Evolutionary conservation across 1,139 yeast species (phyloP).

Genomic region (Pichia sp.): DNA sequence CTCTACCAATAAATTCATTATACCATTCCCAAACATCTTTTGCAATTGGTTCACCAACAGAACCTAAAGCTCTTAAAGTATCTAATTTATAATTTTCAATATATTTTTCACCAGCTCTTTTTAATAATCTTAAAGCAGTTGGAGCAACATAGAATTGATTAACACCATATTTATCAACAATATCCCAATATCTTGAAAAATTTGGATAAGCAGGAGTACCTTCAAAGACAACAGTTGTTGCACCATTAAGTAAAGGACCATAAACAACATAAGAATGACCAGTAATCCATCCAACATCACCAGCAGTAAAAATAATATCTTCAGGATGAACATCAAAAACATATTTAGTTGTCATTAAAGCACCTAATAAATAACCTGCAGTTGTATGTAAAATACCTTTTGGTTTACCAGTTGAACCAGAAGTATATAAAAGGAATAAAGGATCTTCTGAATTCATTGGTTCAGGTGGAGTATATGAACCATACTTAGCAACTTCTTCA

Average conservation of each 20-base stretch:
- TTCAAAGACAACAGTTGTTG: slow-evolving; percentile 76
- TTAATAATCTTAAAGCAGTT: slow-evolving; percentile 76
- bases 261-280: slow-evolving; percentile 82
- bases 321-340: slow-evolving; percentile 70
- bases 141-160: slow-evolving; percentile 89
- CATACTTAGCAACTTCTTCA: slow-evolving; percentile 62
- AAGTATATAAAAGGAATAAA: slow-evolving; percentile 56
- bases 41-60: slow-evolving; percentile 91
- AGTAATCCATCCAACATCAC: slow-evolving; percentile 87
- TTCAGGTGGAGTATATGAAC: slow-evolving; percentile 56
- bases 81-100: slow-evolving; percentile 60
- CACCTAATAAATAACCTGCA: slow-evolving; percentile 74
- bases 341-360: slow-evolving; percentile 63
- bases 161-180: slow-evolving; percentile 69
- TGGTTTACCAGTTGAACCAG: slow-evolving; percentile 67
- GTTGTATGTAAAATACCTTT: slow-evolving; percentile 70
- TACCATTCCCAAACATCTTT: slow-evolving; percentile 95
- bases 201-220: slow-evolving; percentile 85
- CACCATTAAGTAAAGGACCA: slow-evolving; percentile 75
- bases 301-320: slow-evolving; percentile 75
- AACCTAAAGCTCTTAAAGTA: slow-evolving; percentile 67
- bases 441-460: slow-evolving; percentile 59
- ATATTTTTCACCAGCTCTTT: slow-evolving; percentile 71
- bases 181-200: slow-evolving; percentile 77
- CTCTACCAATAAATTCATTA: slow-evolving; percentile 69